A percentile compares a stretch with the other conserved stretches of the same genome.
These are phyloP conservation scores for Ascochyta fabae DNA, from an alignment of 2,329 filamentous ascomycete genomes.

Conservation along the genomic window DNA sequence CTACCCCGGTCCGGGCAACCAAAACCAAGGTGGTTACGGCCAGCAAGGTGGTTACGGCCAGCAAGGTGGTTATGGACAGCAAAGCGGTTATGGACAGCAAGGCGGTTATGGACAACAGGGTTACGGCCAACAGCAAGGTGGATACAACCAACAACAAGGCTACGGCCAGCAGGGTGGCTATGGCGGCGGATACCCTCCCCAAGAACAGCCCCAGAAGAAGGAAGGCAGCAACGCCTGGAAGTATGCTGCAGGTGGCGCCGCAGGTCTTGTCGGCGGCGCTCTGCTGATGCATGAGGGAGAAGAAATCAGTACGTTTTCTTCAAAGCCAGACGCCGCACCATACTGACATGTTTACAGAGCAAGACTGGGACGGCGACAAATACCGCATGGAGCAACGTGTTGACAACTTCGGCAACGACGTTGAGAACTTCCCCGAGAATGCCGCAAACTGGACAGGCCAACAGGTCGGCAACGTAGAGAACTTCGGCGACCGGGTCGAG, in stretches of 20 bases:
- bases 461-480: slow-evolving; percentile 32
- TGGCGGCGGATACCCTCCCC: slow-evolving; percentile 13
- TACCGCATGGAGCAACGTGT: slow-evolving; percentile 21
- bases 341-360: slow-evolving; percentile 19
- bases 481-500: slow-evolving; percentile 31
- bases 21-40: slow-evolving; percentile 24
- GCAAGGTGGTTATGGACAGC: slow-evolving; percentile 24
- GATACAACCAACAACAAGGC: slow-evolving; percentile 15
- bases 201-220: slow-evolving; percentile 27
- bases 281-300: slow-evolving; percentile 37
- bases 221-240: slow-evolving; percentile 35
- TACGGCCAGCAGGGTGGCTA: slow-evolving; percentile 25
- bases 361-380: slow-evolving; percentile 28
- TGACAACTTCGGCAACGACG: slow-evolving; percentile 27
- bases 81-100: slow-evolving; percentile 15
- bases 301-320: slow-evolving; percentile 27
- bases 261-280: slow-evolving; percentile 32
- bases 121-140: slow-evolving; percentile 22
- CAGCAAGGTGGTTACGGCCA: slow-evolving; percentile 16
- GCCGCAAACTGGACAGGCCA: slow-evolving; percentile 32
- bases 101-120: not conserved
- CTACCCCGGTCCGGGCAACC: slow-evolving; percentile 22
- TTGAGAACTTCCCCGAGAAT: slow-evolving; percentile 32
- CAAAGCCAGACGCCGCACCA: too few species aligned
- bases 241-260: slow-evolving; percentile 34